Conservation (phyloP, 2,329 filamentous ascomycete species). For the Metarhizium brunneum region DNA sequence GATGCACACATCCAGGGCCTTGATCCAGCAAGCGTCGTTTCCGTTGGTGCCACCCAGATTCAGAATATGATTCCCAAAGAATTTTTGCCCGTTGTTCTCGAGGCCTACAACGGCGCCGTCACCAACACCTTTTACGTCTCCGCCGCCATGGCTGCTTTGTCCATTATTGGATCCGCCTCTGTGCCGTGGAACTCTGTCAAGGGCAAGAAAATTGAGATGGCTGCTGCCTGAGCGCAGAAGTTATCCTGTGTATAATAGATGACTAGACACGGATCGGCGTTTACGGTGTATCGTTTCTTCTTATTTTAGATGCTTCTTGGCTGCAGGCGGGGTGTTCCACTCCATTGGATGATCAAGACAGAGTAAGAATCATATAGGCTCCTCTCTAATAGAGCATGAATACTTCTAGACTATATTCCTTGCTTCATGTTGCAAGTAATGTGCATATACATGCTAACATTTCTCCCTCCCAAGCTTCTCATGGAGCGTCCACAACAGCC, state of each 20-base stretch:
- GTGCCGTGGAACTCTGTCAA: constrained; percentile 9
- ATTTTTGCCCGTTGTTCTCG: constrained; percentile 2
- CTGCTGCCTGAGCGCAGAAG: not conserved
- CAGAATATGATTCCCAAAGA: constrained; percentile 3
- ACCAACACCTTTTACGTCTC: constrained; percentile 7
- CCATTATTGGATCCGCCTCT: constrained; percentile 1
- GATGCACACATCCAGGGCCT: not conserved
- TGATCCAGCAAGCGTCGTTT: not conserved
- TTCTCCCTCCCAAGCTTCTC: too few relatives aligned
- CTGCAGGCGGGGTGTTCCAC: too few relatives aligned
- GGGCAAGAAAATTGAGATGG: constrained; percentile 7
- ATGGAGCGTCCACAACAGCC: too few relatives aligned
- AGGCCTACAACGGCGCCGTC: constrained; percentile 6
- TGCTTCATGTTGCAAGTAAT: too few relatives aligned
- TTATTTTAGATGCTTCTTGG: not conserved
- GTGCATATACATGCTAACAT: too few relatives aligned
- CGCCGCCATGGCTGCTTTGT: constrained; percentile 3
- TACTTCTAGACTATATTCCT: not conserved
- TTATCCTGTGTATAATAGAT: not conserved
- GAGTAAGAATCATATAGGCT: too few relatives aligned
- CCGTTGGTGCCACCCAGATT: constrained; percentile 5
- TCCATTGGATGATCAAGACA: not conserved
- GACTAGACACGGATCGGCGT: not conserved
- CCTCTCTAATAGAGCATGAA: too few relatives aligned
- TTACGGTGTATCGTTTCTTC: not conserved